A percentile compares a stretch with the other conserved stretches of the same genome.
These are phyloP conservation scores for Parathielavia hyrcaniae DNA, from an alignment of 495 filamentous ascomycete species.

Conservation along the genomic window DNA sequence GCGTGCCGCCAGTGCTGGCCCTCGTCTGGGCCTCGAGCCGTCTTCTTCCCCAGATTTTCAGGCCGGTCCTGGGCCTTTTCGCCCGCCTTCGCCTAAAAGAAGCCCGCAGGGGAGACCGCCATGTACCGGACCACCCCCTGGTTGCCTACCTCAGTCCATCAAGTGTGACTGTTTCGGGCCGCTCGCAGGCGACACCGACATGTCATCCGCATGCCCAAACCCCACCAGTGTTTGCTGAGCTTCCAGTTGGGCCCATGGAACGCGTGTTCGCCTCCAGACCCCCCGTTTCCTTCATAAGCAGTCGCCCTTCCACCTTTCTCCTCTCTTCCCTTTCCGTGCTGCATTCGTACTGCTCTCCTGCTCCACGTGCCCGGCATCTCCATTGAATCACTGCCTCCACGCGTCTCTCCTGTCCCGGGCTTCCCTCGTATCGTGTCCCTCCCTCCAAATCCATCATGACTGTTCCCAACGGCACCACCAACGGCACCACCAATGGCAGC, in stretches of 20 bases:
- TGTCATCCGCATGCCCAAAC: slow-evolving; percentile 7
- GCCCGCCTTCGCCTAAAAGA: slow-evolving; percentile 2
- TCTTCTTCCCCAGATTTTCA: slow-evolving; percentile 5
- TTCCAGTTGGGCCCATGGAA: slow-evolving; percentile 34
- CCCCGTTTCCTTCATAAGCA: slow-evolving; percentile 29
- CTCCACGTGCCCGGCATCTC: slow-evolving; percentile 4
- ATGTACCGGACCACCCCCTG: background rate
- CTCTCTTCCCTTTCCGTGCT: slow-evolving; percentile 15
- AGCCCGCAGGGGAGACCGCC: background rate
- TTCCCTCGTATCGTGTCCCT: background rate
- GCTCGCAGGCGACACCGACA: slow-evolving; percentile 2
- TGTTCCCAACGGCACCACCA: slow-evolving; percentile 34
- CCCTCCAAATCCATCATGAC: slow-evolving; percentile 27
- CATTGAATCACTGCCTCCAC: background rate
- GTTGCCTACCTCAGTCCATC: background rate
- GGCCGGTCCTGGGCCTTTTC: background rate
- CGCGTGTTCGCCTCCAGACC: slow-evolving; percentile 13
- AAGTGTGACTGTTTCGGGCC: slow-evolving; percentile 5
- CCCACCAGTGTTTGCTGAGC: slow-evolving; percentile 24
- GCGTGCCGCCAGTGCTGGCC: slow-evolving; percentile 6
- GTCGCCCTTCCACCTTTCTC: slow-evolving; percentile 20
- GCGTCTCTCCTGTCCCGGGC: background rate
- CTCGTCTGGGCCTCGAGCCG: background rate
- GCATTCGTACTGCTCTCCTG: slow-evolving; percentile 7
- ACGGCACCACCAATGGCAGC: slow-evolving; percentile 36